These are phyloP conservation scores for Heritiera littoralis DNA, from an alignment of 345 rosid genomes.

Conservation along the genomic window DNA sequence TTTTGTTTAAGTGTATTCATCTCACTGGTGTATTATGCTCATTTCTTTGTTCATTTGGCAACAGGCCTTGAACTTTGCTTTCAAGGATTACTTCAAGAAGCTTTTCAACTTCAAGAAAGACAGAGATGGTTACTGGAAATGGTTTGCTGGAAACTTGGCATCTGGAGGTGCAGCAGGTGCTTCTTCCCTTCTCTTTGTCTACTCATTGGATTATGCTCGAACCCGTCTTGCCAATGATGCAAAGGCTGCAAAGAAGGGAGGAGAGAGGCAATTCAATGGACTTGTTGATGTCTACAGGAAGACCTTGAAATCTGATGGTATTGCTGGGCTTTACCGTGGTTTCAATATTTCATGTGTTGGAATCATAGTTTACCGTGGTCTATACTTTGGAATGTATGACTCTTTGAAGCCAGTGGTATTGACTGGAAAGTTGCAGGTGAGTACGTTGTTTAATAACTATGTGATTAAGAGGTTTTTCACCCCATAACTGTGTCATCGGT, in stretches of 20 bases:
- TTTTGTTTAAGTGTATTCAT: neutral
- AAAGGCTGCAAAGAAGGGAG: constrained; percentile 85
- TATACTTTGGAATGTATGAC: constrained; percentile 87
- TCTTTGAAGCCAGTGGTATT: constrained; percentile 81
- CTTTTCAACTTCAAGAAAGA: constrained; percentile 90
- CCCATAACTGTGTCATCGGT: neutral
- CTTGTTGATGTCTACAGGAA: constrained; percentile 77
- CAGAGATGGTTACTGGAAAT: constrained; percentile 83
- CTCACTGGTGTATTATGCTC: neutral
- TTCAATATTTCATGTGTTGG: constrained; percentile 86
- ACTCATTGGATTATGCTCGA: constrained; percentile 83
- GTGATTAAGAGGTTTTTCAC: neutral
- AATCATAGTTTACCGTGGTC: constrained; percentile 79
- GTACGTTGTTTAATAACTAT: constrained; percentile 8
- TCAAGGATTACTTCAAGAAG: constrained; percentile 85
- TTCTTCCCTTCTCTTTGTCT: constrained; percentile 74
- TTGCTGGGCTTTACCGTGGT: constrained; percentile 93
- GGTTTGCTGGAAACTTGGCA: constrained; percentile 88
- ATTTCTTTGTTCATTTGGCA: constrained; percentile 9
- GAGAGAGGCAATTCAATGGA: constrained; percentile 87
- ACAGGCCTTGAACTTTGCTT: constrained; percentile 89
- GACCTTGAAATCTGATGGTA: constrained; percentile 71
- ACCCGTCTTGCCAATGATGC: constrained; percentile 91
- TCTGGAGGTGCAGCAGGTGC: constrained; percentile 97
- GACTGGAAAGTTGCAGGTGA: constrained; percentile 60